Evolutionary conservation across 139 green algal species (phyloP), one percentile per base, ranked within the genome.

Genomic region (Coelastrella sp.): DNA sequence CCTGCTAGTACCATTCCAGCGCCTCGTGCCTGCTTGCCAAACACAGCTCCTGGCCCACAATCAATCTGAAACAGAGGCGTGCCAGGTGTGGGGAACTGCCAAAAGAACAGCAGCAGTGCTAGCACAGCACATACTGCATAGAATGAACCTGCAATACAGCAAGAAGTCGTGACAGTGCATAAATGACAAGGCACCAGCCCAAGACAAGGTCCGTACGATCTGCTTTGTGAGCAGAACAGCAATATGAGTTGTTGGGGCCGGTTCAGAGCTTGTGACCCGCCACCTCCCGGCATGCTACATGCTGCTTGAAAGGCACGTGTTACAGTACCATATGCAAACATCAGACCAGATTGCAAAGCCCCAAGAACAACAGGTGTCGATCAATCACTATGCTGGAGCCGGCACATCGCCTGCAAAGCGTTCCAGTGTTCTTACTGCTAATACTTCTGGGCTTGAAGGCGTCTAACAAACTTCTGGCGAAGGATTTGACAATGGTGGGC

Each of bases 81-180:
- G 59, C 59, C 59, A 8, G 80, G n/a, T 54, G 58, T 86, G n/a
- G 80, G 80, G n/a, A 75, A 86, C 59, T 86, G 80, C 80, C 80
- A 86, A 4, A 75, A 22, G 17, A 86, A 86, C 59, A 74, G 20
- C 10, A 58, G n/a, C 58, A 86, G 10, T 57, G 80, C 20, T 19
- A 74, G 59, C 7, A 65, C n/a, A 57, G 80, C 59, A 57, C 59
- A 73, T 5, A 58, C 20, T 4, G 80, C 61, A 71, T 86, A 86
- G 20, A 86, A 86, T 20, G 57, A 59, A 23, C 80, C 80, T 86
- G 80, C 19, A 56, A 4, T 23, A 57, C 77, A 83, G 13, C 11
- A 81, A 3, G 16, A 81, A 8, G 75, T 32, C 58, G 14, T 32
- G 13, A 14, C 64, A 71, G 64, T 71, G 13, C 3, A 20, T 11